These are phyloP conservation scores for Mucor plumbeus DNA, from an alignment of 371 early-diverging fungal species.

Conservation along the genomic window DNA sequence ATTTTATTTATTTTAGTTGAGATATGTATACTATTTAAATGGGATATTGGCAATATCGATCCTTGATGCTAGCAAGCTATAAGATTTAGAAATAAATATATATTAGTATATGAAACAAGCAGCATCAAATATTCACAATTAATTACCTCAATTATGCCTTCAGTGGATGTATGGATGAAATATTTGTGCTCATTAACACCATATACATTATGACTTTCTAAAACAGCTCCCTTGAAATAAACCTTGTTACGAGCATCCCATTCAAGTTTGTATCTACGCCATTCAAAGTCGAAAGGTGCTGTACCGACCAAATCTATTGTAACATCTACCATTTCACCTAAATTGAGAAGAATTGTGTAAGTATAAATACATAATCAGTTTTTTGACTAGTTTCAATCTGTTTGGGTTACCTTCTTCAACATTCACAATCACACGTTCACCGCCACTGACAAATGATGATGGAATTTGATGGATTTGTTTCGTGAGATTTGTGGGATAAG, in stretches of 20 bases:
- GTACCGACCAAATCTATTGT: constrained; percentile 53
- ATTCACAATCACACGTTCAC: constrained; percentile 52
- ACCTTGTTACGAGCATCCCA: constrained; percentile 44
- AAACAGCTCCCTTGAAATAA: constrained; percentile 49
- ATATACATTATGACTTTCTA: constrained; percentile 54
- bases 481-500: constrained; percentile 45
- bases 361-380: background rate
- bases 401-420: constrained; percentile 50
- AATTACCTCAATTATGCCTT: constrained; percentile 57
- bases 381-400: no score
- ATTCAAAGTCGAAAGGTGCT: constrained; percentile 62
- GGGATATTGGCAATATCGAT: constrained; percentile 53
- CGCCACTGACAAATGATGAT: constrained; percentile 54
- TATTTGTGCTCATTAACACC: constrained; percentile 46
- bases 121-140: background rate
- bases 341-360: background rate
- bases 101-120: background rate
- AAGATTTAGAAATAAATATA: background rate
- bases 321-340: constrained; percentile 58
- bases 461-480: constrained; percentile 53
- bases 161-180: constrained; percentile 50
- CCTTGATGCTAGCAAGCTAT: constrained; percentile 51
- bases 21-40: constrained; percentile 9
- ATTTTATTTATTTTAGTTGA: background rate
- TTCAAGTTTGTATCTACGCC: constrained; percentile 53